Base-by-base conservation (phyloP, 176 grass and related monocot genomes). In the Carex cristatella region DNA sequence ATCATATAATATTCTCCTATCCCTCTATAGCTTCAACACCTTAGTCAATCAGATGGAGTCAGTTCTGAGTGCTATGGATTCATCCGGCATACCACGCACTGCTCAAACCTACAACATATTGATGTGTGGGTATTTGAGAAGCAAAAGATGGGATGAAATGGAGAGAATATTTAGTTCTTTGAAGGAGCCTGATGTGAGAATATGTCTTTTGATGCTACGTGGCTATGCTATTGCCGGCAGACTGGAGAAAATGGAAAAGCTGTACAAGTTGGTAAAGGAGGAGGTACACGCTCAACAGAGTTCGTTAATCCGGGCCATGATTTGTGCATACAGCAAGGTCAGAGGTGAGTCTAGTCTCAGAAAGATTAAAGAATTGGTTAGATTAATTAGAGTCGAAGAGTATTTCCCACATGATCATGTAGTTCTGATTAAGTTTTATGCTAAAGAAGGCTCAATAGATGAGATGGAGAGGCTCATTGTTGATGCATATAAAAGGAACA, bases 391-490 rank as follows among this genome's bases (percentile, higher is more conserved):
- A 65, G 65, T 75, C 2, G 75, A 90, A 64, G 89, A 77, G 38
- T 84, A 87, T 53, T 84, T 79, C 67, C 65, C 89, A 14, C 85
- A 81, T 85, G 30, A 87, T 56, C 86, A 85, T 67, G 85, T 90
- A 32, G 40, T 85, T 81, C 79, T 90, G n/a, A 87, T 90, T 79
- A 87, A 65, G 85, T 77, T 81, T 79, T 87, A 90, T 81, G 89
- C 89, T 51, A 62, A 87, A 73, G 89, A 90, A 54, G 81, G 75
- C 5, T 66, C 65, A 72, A 27, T 90, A 48, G 85, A 90, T 48
- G 75, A 53, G 44, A 85, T 90, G 85, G 89, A 90, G 42, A 53
- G 65, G 62, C 71, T 87, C 13, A 87, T 90, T 75, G 79, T 62
- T 15, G 27, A 87, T 79, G 89, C 89, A 80, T 84, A 81, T 27